Evolutionary conservation across 2,329 filamentous ascomycete species (phyloP).

Genomic region (Pyrenophora seminiperda): DNA sequence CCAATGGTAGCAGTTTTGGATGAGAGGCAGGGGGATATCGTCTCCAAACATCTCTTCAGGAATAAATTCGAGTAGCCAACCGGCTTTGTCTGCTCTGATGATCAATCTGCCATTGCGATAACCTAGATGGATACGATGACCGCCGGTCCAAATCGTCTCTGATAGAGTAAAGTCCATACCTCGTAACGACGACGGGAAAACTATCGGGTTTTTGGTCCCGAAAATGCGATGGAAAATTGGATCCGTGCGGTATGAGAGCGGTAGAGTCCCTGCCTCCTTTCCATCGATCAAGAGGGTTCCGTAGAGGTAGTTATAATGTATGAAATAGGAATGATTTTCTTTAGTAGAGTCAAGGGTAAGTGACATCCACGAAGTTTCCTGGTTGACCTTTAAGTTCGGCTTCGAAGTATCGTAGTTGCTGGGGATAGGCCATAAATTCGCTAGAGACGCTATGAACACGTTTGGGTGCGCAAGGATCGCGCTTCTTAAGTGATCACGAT

Average conservation of each 20-base stretch:
- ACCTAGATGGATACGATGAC: conserved; percentile 62
- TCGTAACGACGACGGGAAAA: conserved; percentile 56
- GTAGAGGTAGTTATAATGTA: conserved; percentile 55
- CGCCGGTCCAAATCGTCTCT: conserved; percentile 47
- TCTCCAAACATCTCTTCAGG: conserved; percentile 33
- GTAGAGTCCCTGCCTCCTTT: conserved; percentile 58
- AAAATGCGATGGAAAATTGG: conserved; percentile 58
- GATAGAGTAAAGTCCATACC: conserved; percentile 56
- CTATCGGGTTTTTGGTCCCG: conserved; percentile 57
- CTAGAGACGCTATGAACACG: conserved; percentile 46
- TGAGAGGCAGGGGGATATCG: conserved; percentile 55
- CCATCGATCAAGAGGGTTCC: conserved; percentile 59
- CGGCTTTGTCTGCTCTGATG: conserved; percentile 49
- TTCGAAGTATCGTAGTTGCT: conserved; percentile 14
- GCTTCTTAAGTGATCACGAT: conserved; percentile 44
- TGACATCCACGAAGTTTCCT: conserved; percentile 43
- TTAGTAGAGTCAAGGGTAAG: conserved; percentile 31
- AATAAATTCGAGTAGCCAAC: conserved; percentile 45
- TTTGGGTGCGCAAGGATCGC: conserved; percentile 42
- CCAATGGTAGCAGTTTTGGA: conserved; percentile 65
- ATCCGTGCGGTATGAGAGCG: conserved; percentile 56
- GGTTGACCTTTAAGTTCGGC: conserved; percentile 11
- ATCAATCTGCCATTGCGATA: conserved; percentile 50
- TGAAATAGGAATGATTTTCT: conserved; percentile 24
- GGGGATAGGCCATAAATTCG: conserved; percentile 51